Conservation (phyloP, 2,329 filamentous ascomycete species). For the Fusarium avenaceum region DNA sequence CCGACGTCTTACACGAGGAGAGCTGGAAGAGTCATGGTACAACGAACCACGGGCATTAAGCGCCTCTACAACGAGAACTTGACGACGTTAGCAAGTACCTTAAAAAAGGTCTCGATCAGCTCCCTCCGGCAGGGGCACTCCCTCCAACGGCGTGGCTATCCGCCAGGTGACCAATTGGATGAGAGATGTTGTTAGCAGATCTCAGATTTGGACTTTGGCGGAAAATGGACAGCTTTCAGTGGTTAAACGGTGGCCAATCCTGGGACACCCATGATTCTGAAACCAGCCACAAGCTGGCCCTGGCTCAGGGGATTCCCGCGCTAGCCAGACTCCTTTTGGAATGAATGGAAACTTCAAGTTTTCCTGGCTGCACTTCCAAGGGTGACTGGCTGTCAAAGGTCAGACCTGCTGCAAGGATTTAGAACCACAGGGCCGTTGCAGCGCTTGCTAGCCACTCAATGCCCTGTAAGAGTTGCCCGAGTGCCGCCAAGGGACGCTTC, state of each 20-base stretch:
- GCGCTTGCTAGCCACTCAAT: constrained; percentile 44
- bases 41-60: constrained; percentile 34
- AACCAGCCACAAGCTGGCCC: constrained; percentile 46
- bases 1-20: constrained; percentile 19
- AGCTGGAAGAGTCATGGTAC: constrained; percentile 15
- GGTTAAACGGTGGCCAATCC: constrained; percentile 35
- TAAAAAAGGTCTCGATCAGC: constrained; percentile 3
- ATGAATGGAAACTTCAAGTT: constrained; percentile 25
- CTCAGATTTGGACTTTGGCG: constrained; percentile 38
- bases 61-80: constrained; percentile 6
- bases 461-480: constrained; percentile 27
- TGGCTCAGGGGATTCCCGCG: constrained; percentile 29
- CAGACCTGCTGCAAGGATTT: constrained; percentile 30
- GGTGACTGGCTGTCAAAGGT: constrained; percentile 34
- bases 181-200: constrained; percentile 40
- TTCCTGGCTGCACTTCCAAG: constrained; percentile 32
- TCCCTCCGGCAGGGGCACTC: constrained; percentile 19
- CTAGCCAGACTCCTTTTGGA: constrained; percentile 25
- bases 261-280: constrained; percentile 41
- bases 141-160: constrained; percentile 32
- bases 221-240: constrained; percentile 34
- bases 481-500: constrained; percentile 36
- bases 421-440: constrained; percentile 17
- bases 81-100: constrained; percentile 5
- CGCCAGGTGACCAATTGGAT: constrained; percentile 40